Base-by-base conservation (phyloP, 331 rosid genomes). In the Cydonia oblonga region DNA sequence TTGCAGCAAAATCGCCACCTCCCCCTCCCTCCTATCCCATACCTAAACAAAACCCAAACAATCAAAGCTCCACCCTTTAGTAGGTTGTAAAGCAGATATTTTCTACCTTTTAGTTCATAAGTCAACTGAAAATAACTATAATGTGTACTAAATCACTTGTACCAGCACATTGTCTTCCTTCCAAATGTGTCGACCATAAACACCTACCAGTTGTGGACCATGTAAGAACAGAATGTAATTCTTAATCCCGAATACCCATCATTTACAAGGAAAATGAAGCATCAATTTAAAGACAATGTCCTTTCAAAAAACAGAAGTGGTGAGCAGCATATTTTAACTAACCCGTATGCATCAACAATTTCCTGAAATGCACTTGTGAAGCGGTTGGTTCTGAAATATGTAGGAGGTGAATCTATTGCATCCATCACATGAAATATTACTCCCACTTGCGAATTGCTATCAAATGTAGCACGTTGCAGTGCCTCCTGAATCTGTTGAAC, bases 321-420 rank as follows among this genome's bases (percentile, higher is more conserved):
- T 6, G 7, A 74, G 52, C 16, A 68, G 75, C 54, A 76, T 58
- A 53, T 42, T 68, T 71, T 76, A 40, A 86, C 97, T 87, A 84
- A 95, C 99, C 99, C 99, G 76, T 95, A 95, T 71, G 99, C 99
- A 81, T 95, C 97, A 73, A 95, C 99, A 78, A 95, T 95, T 88
- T 91, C 99, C 77, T 95, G 99, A 81, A 88, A 95, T 29, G 96
- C 88, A 79, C 69, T 84, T 19, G 99, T 95, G 85, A 95, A 89
- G 82, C 59, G 18, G 78, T 95, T 95, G 64, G 97, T 90, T 88
- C 90, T 90, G 79, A 95, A 91, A 87, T 87, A 88, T 42, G 99
- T 95, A 32, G 99, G 99, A 67, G 97, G 99, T 70, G 99, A 88
- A 81, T 91, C 99, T 75, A 82, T 60, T 65, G 96, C 90, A 83